Evolutionary conservation across 2,329 filamentous ascomycete genomes (phyloP).

Genomic region (Erysiphe pulchra): DNA sequence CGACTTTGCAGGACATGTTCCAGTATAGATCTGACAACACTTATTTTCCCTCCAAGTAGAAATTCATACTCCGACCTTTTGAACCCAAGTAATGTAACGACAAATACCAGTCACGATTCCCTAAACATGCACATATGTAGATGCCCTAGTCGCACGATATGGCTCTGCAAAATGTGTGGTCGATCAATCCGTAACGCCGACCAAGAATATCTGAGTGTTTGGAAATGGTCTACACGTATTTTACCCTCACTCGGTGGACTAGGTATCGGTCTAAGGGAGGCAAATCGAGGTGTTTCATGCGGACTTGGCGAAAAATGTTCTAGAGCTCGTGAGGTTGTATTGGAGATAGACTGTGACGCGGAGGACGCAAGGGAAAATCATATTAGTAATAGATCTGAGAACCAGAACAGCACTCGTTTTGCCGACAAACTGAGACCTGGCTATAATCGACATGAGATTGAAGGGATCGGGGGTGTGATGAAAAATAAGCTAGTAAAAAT

Average conservation of each 20-base stretch:
- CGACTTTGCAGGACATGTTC: conserved; percentile 56
- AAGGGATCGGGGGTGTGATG: conserved; percentile 67
- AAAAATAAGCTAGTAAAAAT: conserved; percentile 73
- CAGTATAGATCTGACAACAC: conserved; percentile 37
- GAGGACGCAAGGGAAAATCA: conserved; percentile 29
- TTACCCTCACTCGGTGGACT: conserved; percentile 55
- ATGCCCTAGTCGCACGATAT: conserved; percentile 30
- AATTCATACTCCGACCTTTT: background rate
- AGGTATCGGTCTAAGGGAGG: conserved; percentile 70
- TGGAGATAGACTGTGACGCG: conserved; percentile 69
- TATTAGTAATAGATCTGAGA: conserved; percentile 4
- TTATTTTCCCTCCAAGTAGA: conserved; percentile 14
- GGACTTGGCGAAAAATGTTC: conserved; percentile 55
- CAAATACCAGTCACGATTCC: conserved; percentile 22
- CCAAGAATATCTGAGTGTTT: conserved; percentile 38
- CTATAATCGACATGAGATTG: conserved; percentile 69
- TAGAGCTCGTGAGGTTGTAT: conserved; percentile 50
- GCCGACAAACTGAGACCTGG: conserved; percentile 28
- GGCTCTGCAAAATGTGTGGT: conserved; percentile 70
- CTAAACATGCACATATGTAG: conserved; percentile 9
- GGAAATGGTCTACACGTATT: conserved; percentile 76
- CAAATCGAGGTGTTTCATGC: conserved; percentile 68
- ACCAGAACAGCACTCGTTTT: conserved; percentile 3
- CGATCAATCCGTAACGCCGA: conserved; percentile 37
- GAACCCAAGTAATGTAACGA: conserved; percentile 8